phyloP scores from a whole-genome alignment of 1,284 basidiomycete species.

The Microbotryum silenes-acaulis region DNA sequence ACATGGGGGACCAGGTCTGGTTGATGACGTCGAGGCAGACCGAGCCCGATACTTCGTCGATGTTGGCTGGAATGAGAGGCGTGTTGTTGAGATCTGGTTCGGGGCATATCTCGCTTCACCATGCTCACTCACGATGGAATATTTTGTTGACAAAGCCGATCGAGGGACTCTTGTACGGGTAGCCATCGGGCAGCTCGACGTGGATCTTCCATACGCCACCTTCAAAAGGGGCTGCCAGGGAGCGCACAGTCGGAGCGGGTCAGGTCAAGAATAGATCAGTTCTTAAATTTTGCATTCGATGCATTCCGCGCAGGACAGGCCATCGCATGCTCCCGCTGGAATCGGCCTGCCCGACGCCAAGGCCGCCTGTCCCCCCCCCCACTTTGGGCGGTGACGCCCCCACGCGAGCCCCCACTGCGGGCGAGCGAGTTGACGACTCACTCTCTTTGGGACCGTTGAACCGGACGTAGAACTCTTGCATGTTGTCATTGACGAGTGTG shows the following conservation, averaged over 20 bases:
- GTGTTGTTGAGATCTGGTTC: no score
- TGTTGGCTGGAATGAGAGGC: constrained; percentile 29
- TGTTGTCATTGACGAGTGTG: constrained; percentile 92
- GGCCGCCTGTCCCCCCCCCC: not conserved
- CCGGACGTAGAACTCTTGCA: constrained; percentile 97
- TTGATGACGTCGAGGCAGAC: constrained; percentile 96
- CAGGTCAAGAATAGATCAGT: constrained; percentile 1
- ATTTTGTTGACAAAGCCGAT: constrained; percentile 99
- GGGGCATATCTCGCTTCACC: no score
- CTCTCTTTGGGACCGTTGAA: constrained; percentile 93
- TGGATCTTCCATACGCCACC: constrained; percentile 99
- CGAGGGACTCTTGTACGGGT: constrained; percentile 97
- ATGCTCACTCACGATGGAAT: constrained; percentile 63
- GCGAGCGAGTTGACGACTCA: constrained; percentile 47
- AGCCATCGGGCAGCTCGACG: constrained; percentile 97
- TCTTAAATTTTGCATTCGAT: no score
- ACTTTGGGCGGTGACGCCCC: not conserved
- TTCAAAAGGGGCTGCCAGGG: constrained; percentile 72
- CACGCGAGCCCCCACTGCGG: not conserved
- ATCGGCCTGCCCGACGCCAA: not conserved
- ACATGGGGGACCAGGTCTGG: constrained; percentile 99
- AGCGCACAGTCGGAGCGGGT: not conserved
- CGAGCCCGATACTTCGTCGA: constrained; percentile 46
- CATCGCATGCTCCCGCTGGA: not conserved
- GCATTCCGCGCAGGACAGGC: not conserved